phyloP scores from a whole-genome alignment of 2,329 filamentous ascomycete genomes.

The Metarhizium anisopliae region DNA sequence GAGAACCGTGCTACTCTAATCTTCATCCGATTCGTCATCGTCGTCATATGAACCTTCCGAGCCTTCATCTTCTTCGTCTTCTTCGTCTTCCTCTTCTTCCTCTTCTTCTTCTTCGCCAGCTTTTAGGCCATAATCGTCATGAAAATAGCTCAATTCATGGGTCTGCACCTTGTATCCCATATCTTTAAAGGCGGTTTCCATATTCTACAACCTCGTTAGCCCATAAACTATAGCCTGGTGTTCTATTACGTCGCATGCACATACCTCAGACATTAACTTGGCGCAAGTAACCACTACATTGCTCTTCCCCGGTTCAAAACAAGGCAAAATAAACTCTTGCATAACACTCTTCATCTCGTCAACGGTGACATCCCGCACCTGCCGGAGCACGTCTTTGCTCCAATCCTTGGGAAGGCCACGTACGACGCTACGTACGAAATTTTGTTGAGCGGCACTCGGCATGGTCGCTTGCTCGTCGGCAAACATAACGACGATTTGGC shows the following conservation, averaged over 20 bases:
- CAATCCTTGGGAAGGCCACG: conserved; percentile 68
- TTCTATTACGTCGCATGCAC: conserved; percentile 20
- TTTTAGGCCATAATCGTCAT: conserved; percentile 82
- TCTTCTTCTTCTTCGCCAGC: conserved; percentile 52
- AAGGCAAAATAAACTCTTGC: conserved; percentile 63
- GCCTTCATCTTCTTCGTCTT: conserved; percentile 27
- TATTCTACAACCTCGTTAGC: conserved; percentile 40
- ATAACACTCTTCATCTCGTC: conserved; percentile 72
- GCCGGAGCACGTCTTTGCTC: conserved; percentile 65
- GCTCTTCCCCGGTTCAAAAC: conserved; percentile 71
- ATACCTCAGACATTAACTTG: conserved; percentile 73
- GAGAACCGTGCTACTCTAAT: background rate
- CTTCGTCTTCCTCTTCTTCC: conserved; percentile 39
- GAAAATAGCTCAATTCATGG: conserved; percentile 67
- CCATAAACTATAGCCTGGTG: background rate
- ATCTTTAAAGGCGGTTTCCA: conserved; percentile 63
- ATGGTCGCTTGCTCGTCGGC: conserved; percentile 87
- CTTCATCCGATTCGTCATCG: conserved; percentile 3
- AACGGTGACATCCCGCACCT: conserved; percentile 65
- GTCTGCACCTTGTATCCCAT: conserved; percentile 74
- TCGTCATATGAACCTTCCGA: conserved; percentile 13
- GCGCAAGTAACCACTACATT: conserved; percentile 87
- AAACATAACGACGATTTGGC: conserved; percentile 75
- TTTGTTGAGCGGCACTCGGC: conserved; percentile 69
- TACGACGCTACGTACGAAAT: conserved; percentile 76